Evolutionary conservation across 192 early-diverging fungal species (phyloP).

Genomic region (Backusella tuberculispora): DNA sequence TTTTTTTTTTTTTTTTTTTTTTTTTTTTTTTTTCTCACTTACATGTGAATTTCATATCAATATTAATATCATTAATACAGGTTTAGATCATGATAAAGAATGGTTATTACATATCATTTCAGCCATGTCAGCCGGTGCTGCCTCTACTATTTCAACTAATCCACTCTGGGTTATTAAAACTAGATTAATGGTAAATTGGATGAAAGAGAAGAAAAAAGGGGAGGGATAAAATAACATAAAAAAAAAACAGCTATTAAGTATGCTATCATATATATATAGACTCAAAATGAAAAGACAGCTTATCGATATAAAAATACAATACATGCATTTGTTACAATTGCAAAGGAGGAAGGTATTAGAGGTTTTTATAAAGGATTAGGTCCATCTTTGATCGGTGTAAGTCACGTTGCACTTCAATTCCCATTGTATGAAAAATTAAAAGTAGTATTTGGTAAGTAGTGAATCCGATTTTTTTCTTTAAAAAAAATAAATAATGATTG

Average conservation of each 20-base stretch:
- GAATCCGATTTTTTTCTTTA: no score
- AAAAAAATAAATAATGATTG: background rate
- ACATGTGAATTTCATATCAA: background rate
- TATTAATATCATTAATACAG: background rate
- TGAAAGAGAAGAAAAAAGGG: background rate
- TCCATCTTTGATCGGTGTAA: conserved; percentile 89
- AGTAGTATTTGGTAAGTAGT: conserved; percentile 58
- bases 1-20: background rate
- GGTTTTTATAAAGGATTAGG: conserved; percentile 95
- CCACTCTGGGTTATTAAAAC: conserved; percentile 95
- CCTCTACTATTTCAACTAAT: conserved; percentile 80
- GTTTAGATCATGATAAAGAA: conserved; percentile 47
- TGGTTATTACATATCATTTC: conserved; percentile 75
- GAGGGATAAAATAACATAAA: no score
- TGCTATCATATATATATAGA: conserved; percentile 46
- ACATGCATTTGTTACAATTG: conserved; percentile 84
- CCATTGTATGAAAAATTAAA: conserved; percentile 95
- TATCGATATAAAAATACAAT: conserved; percentile 84
- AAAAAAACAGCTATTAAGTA: no score
- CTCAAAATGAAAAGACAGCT: conserved; percentile 74
- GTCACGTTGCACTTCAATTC: conserved; percentile 94
- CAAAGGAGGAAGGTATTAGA: conserved; percentile 70
- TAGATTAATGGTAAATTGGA: conserved; percentile 72
- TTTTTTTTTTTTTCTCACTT: background rate
- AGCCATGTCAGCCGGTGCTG: conserved; percentile 85